phyloP scores from a whole-genome alignment of 192 early-diverging fungal genomes.

The Radiomyces spectabilis region DNA sequence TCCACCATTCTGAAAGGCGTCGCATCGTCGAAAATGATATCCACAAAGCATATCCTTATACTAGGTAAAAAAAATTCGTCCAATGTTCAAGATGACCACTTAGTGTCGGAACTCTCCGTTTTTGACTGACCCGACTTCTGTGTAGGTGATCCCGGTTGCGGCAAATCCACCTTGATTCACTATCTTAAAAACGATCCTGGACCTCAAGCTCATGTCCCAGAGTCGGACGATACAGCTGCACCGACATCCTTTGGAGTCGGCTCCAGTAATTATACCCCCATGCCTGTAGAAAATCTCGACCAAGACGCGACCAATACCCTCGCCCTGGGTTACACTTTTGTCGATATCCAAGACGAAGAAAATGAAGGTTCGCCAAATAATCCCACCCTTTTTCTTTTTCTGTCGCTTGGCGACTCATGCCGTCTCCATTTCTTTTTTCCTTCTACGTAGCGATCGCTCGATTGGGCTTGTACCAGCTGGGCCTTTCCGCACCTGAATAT shows the following conservation, averaged over 20 bases:
- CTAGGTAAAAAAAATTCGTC: constrained; percentile 45
- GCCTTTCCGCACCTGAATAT: constrained; percentile 59
- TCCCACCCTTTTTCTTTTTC: background rate
- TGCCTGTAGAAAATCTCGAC: constrained; percentile 23
- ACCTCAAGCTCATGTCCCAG: constrained; percentile 22
- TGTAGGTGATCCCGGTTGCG: constrained; percentile 66
- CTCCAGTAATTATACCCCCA: constrained; percentile 29
- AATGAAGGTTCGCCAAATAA: constrained; percentile 50
- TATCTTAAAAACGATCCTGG: constrained; percentile 45
- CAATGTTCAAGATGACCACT: background rate
- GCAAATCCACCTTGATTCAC: constrained; percentile 78
- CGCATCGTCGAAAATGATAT: constrained; percentile 65
- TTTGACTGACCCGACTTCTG: background rate
- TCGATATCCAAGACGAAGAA: constrained; percentile 85
- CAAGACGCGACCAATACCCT: constrained; percentile 58
- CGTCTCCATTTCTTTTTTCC: too few relatives aligned
- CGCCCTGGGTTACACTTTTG: constrained; percentile 77
- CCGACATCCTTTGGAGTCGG: constrained; percentile 35
- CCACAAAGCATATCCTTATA: constrained; percentile 74
- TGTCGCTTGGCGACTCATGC: background rate
- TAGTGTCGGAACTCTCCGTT: too few relatives aligned
- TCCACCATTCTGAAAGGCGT: constrained; percentile 69
- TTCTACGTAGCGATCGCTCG: constrained; percentile 46
- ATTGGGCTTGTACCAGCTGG: constrained; percentile 74
- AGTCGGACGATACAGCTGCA: constrained; percentile 26